These are phyloP conservation scores for Talaromyces nanjingensis DNA, from an alignment of 495 filamentous ascomycete species.

Conservation along the genomic window DNA sequence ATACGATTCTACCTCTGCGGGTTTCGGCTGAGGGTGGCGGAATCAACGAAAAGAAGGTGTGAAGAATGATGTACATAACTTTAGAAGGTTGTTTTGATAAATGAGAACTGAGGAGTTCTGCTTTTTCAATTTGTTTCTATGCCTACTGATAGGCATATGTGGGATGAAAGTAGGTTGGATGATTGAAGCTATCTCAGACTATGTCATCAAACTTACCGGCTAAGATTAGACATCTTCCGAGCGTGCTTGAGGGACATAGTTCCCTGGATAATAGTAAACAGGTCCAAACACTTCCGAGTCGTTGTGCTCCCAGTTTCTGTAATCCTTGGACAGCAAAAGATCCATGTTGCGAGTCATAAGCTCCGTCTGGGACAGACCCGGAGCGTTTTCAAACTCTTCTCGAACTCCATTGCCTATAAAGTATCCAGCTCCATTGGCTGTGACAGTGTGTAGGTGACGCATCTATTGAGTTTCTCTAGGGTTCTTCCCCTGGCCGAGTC, in stretches of 20 bases:
- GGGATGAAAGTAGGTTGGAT: too few relatives aligned
- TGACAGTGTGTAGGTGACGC: too few relatives aligned
- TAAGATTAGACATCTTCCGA: background rate
- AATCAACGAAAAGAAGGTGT: background rate
- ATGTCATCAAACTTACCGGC: too few relatives aligned
- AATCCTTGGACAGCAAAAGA: background rate
- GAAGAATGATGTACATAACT: background rate
- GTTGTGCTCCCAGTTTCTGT: background rate
- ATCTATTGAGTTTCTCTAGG: background rate
- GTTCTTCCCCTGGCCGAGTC: background rate
- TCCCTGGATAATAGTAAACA: background rate
- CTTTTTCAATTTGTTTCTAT: background rate
- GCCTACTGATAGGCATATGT: background rate
- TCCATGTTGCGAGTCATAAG: background rate
- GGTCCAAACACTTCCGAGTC: background rate
- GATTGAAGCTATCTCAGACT: too few relatives aligned
- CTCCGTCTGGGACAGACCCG: background rate
- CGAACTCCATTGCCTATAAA: background rate
- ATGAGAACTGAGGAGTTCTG: background rate
- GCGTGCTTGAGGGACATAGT: background rate
- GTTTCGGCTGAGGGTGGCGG: background rate
- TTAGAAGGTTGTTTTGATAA: constrained; percentile 1
- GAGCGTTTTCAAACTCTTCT: background rate
- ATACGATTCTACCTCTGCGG: background rate
- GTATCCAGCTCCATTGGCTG: background rate